Conservation (phyloP, 2,329 filamentous ascomycete species). For the Colletotrichum truncatum region DNA sequence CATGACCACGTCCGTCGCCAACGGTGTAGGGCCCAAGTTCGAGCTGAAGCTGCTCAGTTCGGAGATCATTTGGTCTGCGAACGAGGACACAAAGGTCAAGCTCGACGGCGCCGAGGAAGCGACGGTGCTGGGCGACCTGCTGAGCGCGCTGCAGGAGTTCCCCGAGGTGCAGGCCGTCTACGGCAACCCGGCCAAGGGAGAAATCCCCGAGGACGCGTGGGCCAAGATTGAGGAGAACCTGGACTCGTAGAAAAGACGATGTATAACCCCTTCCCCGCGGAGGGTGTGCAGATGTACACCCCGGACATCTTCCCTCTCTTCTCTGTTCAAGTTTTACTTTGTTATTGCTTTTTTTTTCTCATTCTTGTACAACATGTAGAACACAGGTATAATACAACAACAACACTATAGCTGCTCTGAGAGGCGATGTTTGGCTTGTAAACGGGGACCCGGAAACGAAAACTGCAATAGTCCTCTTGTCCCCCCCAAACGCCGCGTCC, state of each 20-base stretch:
- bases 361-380: constrained; percentile 28
- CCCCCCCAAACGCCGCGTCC: constrained; percentile 26
- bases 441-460: not conserved
- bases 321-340: not conserved
- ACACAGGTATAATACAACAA: constrained; percentile 20
- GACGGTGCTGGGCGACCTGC: constrained; percentile 66
- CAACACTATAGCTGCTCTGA: constrained; percentile 20
- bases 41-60: constrained; percentile 75
- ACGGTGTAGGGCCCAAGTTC: constrained; percentile 51
- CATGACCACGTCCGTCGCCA: constrained; percentile 27
- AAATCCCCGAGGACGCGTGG: constrained; percentile 63
- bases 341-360: too few species aligned
- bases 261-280: too few species aligned
- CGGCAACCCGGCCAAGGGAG: constrained; percentile 69
- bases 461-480: not conserved
- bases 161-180: constrained; percentile 82
- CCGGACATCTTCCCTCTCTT: not conserved
- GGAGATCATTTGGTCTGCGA: constrained; percentile 87
- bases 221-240: constrained; percentile 60
- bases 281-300: not conserved
- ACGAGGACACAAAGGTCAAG: constrained; percentile 78
- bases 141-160: constrained; percentile 70
- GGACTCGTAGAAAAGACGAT: constrained; percentile 2
- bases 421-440: constrained; percentile 18
- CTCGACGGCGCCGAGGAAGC: constrained; percentile 66